Percentiles rank a stretch among this genome's conserved stretches.
Conservation (phyloP, 2,329 filamentous ascomycete genomes). For the Cladosporium halotolerans region DNA sequence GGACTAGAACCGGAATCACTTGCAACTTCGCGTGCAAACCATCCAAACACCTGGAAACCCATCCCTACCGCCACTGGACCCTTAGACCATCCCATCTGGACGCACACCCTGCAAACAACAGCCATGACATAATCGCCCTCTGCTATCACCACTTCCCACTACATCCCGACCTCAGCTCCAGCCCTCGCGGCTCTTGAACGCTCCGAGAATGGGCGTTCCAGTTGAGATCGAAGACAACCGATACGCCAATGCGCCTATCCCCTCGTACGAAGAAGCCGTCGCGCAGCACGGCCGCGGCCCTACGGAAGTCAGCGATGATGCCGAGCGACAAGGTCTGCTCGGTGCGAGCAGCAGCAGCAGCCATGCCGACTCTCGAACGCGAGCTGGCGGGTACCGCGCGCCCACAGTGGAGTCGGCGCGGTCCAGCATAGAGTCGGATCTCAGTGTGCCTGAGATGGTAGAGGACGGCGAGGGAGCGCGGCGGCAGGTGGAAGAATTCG, state of each 20-base stretch:
- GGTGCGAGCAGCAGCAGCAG: conserved; percentile 36
- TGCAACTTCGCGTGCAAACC: no score
- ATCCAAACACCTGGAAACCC: no score
- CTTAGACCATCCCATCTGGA: background rate
- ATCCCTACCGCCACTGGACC: background rate
- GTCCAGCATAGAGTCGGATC: conserved; percentile 47
- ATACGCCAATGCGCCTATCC: conserved; percentile 56
- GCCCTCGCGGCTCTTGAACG: no score
- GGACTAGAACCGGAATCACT: background rate
- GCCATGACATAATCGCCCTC: no score
- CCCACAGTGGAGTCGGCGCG: conserved; percentile 81
- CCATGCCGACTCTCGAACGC: conserved; percentile 19
- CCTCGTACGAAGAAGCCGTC: conserved; percentile 75
- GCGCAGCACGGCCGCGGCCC: conserved; percentile 51
- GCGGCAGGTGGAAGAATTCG: conserved; percentile 82
- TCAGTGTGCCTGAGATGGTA: conserved; percentile 48
- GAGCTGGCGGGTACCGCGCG: conserved; percentile 58
- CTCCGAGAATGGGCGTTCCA: conserved; percentile 7
- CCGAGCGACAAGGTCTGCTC: conserved; percentile 72
- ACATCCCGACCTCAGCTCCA: no score
- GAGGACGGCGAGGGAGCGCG: conserved; percentile 51
- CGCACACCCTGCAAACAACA: no score
- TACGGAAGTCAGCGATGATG: conserved; percentile 60
- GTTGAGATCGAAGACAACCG: conserved; percentile 6
- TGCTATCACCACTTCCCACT: background rate